Evolutionary conservation across 78 protist species (phyloP).

Genomic region (Salpingoeca rosetta): DNA sequence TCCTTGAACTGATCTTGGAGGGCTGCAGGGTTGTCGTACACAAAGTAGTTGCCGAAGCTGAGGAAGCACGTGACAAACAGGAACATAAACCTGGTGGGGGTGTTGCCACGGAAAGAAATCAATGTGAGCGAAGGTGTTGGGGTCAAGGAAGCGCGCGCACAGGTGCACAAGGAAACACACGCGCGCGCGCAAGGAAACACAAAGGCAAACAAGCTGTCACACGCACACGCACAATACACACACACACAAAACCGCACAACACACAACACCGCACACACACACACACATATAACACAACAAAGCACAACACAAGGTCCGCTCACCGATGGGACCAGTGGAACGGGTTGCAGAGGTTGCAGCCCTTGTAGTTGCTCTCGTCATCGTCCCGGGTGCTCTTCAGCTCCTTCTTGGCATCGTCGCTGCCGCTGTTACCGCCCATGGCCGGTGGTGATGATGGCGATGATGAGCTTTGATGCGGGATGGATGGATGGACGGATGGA

Average conservation of each 20-base stretch:
- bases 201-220: not conserved
- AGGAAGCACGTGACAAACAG: not conserved
- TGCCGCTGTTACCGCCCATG: too few relatives aligned
- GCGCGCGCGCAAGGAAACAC: not conserved
- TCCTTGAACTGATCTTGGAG: not conserved
- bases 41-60: slow-evolving; percentile 1
- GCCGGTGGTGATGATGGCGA: too few relatives aligned
- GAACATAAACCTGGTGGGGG: not conserved
- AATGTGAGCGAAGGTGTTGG: too few relatives aligned
- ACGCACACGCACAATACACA: too few relatives aligned
- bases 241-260: too few relatives aligned
- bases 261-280: too few relatives aligned
- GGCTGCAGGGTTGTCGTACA: not conserved
- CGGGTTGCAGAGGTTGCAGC: not conserved
- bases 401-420: too few relatives aligned
- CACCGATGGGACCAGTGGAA: not conserved
- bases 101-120: too few relatives aligned
- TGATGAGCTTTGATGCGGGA: too few relatives aligned
- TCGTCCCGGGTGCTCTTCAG: not conserved
- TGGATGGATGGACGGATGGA: too few relatives aligned
- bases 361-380: not conserved
- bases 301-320: too few relatives aligned
- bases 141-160: not conserved
- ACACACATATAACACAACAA: too few relatives aligned
- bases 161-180: not conserved